These are phyloP conservation scores for Lonicera japonica DNA, from an alignment of 129 eudicot species.

Conservation along the genomic window DNA sequence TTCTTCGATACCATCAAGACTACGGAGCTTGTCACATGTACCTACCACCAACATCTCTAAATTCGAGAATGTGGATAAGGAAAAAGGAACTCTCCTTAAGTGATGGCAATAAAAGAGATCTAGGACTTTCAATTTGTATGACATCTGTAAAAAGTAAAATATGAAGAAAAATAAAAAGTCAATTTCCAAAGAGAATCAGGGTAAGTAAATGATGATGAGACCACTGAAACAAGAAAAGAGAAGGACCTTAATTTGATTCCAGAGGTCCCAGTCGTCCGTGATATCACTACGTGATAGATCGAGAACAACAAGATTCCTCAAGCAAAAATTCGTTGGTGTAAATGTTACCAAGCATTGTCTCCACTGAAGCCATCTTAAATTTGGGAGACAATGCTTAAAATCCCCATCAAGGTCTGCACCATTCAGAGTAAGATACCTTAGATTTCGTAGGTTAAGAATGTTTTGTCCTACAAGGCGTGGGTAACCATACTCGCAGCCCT, in stretches of 20 bases:
- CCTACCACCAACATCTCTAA: not conserved
- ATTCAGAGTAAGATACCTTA: not conserved
- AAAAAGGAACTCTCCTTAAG: not conserved
- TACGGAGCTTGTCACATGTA: too few species aligned
- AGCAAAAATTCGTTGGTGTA: not conserved
- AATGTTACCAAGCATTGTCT: not conserved
- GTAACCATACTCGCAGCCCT: too few species aligned
- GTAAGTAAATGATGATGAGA: too few species aligned
- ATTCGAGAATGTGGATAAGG: not conserved
- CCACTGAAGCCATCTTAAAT: not conserved
- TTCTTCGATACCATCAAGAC: too few species aligned
- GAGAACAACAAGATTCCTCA: not conserved
- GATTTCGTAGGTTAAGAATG: not conserved
- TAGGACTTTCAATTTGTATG: not conserved
- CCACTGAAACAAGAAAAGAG: not conserved
- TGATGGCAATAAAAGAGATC: not conserved
- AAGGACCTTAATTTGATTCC: not conserved
- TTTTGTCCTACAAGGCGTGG: not conserved
- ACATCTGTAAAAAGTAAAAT: not conserved
- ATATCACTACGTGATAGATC: not conserved
- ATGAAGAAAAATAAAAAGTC: not conserved
- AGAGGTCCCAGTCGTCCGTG: not conserved
- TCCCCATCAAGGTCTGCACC: not conserved
- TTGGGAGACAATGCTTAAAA: not conserved
- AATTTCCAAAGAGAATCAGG: not conserved